A percentile compares a stretch with the other conserved stretches of the same genome.
These are phyloP conservation scores for Lactifluus pinguis DNA, from an alignment of 768 basidiomycete species.

Conservation along the genomic window DNA sequence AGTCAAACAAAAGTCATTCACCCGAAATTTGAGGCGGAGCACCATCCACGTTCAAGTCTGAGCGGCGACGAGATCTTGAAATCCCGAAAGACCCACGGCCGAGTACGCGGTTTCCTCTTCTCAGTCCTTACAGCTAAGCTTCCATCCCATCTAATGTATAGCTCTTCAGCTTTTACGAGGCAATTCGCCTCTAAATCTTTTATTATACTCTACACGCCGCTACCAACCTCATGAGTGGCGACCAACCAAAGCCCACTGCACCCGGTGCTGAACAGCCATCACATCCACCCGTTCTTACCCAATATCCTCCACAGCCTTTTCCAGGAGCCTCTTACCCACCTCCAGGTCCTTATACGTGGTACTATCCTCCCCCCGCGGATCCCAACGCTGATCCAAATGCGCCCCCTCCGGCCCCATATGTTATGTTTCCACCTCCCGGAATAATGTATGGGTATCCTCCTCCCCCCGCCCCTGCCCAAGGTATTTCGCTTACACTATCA, in stretches of 20 bases:
- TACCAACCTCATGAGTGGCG: slow-evolving; percentile 14
- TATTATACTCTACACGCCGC: not conserved
- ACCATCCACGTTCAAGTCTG: slow-evolving; percentile 13
- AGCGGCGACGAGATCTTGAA: slow-evolving; percentile 23
- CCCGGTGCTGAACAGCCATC: slow-evolving; percentile 5
- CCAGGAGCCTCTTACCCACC: slow-evolving; percentile 12
- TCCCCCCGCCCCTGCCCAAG: slow-evolving; percentile 19
- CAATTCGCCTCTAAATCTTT: not conserved
- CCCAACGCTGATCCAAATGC: slow-evolving; percentile 15
- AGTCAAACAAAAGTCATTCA: not conserved
- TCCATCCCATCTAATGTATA: not conserved
- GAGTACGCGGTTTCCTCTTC: slow-evolving; percentile 12
- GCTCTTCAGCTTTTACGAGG: not conserved
- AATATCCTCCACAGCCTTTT: slow-evolving; percentile 16
- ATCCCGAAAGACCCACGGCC: slow-evolving; percentile 19
- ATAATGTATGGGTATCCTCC: slow-evolving; percentile 23
- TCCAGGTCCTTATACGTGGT: slow-evolving; percentile 17
- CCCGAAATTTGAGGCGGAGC: slow-evolving; percentile 19
- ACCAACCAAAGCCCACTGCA: slow-evolving; percentile 14
- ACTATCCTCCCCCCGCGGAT: slow-evolving; percentile 18
- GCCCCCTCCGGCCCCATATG: slow-evolving; percentile 11
- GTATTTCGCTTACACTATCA: not conserved
- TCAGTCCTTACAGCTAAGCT: not conserved
- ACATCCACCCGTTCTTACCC: slow-evolving; percentile 11
- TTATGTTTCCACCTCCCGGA: slow-evolving; percentile 19